These are phyloP conservation scores for Cyberlindnera suaveolens DNA, from an alignment of 805 yeast species.

Conservation along the genomic window DNA sequence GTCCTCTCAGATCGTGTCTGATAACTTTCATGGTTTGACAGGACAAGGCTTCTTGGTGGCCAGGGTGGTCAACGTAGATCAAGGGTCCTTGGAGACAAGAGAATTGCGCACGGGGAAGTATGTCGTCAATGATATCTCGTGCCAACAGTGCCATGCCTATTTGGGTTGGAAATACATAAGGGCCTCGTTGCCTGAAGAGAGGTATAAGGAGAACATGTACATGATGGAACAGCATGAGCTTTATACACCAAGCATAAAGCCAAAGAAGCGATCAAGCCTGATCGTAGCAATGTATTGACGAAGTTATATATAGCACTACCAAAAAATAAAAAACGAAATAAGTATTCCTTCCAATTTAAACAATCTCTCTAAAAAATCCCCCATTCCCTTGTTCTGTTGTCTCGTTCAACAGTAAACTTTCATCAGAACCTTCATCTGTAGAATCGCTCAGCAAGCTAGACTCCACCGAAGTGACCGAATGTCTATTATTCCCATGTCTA, in stretches of 20 bases:
- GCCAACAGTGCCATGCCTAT: slow-evolving; percentile 46
- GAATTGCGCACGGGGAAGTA: slow-evolving; percentile 58
- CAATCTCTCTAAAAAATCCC: slow-evolving; percentile 23
- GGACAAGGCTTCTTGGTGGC: slow-evolving; percentile 55
- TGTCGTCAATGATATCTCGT: slow-evolving; percentile 47
- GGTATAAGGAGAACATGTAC: slow-evolving; percentile 56
- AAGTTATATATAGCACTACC: no score
- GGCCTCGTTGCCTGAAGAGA: slow-evolving; percentile 39
- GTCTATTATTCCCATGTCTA: slow-evolving; percentile 18
- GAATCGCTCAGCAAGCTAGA: slow-evolving; percentile 22
- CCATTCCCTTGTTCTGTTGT: slow-evolving; percentile 2
- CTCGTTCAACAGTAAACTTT: slow-evolving; percentile 12
- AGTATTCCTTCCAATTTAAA: slow-evolving; percentile 1
- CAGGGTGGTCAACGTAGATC: slow-evolving; percentile 37
- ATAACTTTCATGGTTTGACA: slow-evolving; percentile 45
- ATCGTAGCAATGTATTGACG: not conserved
- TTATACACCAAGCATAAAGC: not conserved
- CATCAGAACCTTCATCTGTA: slow-evolving; percentile 20
- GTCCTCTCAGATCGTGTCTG: slow-evolving; percentile 13
- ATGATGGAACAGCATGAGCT: slow-evolving; percentile 31
- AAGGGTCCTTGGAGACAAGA: slow-evolving; percentile 31
- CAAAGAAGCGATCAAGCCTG: not conserved
- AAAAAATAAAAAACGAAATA: not conserved
- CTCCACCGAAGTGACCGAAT: slow-evolving; percentile 16
- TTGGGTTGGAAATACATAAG: slow-evolving; percentile 62